These are phyloP conservation scores for Platanus orientalis DNA, from an alignment of 164 flowering plant genomes.

Conservation along the genomic window DNA sequence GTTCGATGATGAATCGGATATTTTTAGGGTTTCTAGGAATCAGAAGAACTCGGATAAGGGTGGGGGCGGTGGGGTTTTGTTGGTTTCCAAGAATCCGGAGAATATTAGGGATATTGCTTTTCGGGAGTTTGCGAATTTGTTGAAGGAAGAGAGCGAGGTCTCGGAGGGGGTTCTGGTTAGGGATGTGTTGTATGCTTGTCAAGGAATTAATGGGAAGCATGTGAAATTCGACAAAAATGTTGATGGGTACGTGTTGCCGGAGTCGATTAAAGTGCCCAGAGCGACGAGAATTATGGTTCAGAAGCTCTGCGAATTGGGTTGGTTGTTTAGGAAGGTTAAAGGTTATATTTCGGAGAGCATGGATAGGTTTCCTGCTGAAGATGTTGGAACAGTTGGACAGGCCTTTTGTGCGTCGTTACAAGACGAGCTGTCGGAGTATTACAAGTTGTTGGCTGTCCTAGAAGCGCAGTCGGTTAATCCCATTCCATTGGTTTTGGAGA, in stretches of 20 bases:
- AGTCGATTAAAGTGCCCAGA: slow-evolving; percentile 54
- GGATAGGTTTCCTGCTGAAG: slow-evolving; percentile 78
- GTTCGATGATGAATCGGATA: slow-evolving; percentile 20
- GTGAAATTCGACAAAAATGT: slow-evolving; percentile 52
- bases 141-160: slow-evolving; percentile 79
- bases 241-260: slow-evolving; percentile 64
- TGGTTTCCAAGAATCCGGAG: slow-evolving; percentile 70
- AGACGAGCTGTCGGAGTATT: slow-evolving; percentile 86
- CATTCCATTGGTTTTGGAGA: slow-evolving; percentile 73
- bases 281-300: slow-evolving; percentile 59
- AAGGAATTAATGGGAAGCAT: slow-evolving; percentile 89
- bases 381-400: slow-evolving; percentile 94
- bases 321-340: slow-evolving; percentile 84
- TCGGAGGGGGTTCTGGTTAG: slow-evolving; percentile 83
- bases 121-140: slow-evolving; percentile 61
- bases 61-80: slow-evolving; percentile 67
- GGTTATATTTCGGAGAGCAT: slow-evolving; percentile 77
- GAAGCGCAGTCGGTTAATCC: slow-evolving; percentile 89
- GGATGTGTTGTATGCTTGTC: slow-evolving; percentile 90
- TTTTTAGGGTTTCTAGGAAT: slow-evolving; percentile 21
- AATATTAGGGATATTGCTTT: slow-evolving; percentile 71
- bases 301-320: slow-evolving; percentile 86
- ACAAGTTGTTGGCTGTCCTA: slow-evolving; percentile 90
- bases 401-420: slow-evolving; percentile 97
- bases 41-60: slow-evolving; percentile 27